Base-by-base conservation (phyloP, 306 rosid species). In the Albizia julibrissin region DNA sequence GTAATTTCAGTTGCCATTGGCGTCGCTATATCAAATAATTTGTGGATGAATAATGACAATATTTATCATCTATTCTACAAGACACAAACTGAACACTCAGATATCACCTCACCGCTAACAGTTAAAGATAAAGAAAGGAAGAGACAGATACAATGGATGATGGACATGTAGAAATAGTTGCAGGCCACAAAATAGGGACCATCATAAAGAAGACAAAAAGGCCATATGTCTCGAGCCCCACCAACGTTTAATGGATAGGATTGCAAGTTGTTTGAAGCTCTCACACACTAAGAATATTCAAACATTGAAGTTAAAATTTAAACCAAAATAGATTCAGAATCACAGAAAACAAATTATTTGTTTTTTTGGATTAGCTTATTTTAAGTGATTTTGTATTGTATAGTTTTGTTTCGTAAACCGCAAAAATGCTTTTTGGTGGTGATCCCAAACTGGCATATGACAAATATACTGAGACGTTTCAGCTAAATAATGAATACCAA, bases 61-160 rank as follows among this genome's bases (percentile, higher is more conserved):
- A 62, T 42, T 27, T 66, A 15, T n/a, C 2, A 68, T 66, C 15
- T 68, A 68, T 49, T 52, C 27, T 56, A 50, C 14, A 66, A 31
- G 70, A 72, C 31, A 46, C 42, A 59, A 61, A 72, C 50, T n/a
- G 46, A 19, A 61, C 59, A 43, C 10, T 29, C 40, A 11, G 67
- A 74, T 22, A 16, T 27, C 70, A 37, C 64, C 54, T 34, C 46
- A 44, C 50, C 42, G 33, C 27, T 14, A 79, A 52, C 46, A 16
- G 31, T 42, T 43, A 79, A 58, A 16, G 19, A 27, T 52, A 80
- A 70, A 27, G 33, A 54, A 59, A 59, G 4, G 12, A 39, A 37
- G 71, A n/a, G 78, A 71, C 49, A 54, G 70, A 72, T 24, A n/a
- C 59, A 80, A 44, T 46, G 54, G 80, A 19, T 52, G 34, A 65